Conservation (phyloP, 768 basidiomycete species). For the Collybia mongolica region DNA sequence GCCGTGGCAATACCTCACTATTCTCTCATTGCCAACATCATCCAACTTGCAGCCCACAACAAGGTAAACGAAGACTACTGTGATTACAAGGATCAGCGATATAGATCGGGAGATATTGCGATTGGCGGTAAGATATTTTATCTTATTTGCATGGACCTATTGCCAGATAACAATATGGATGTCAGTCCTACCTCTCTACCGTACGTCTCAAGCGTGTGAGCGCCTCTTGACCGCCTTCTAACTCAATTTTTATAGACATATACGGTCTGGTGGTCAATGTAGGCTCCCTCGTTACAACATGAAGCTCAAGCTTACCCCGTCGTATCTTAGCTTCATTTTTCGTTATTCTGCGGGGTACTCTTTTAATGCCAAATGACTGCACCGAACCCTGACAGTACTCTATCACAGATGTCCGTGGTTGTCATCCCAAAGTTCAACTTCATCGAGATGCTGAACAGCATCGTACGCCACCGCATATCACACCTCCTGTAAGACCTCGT, state of each 20-base stretch:
- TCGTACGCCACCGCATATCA: constrained; percentile 55
- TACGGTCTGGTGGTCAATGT: constrained; percentile 66
- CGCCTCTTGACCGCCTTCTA: neutral
- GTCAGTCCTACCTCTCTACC: constrained; percentile 59
- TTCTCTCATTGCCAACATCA: constrained; percentile 56
- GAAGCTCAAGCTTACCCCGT: neutral
- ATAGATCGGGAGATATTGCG: constrained; percentile 58
- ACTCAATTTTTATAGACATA: constrained; percentile 40
- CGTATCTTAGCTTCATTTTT: constrained; percentile 50
- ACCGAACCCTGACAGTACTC: neutral
- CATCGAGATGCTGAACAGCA: constrained; percentile 56
- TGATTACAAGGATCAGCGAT: constrained; percentile 46
- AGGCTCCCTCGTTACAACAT: constrained; percentile 13
- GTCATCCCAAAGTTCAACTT: constrained; percentile 65
- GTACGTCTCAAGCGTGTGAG: constrained; percentile 31
- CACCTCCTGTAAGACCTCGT: constrained; percentile 10
- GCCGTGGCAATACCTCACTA: constrained; percentile 64
- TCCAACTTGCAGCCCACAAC: constrained; percentile 57
- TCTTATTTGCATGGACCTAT: neutral
- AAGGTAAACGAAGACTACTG: constrained; percentile 45
- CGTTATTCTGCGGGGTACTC: constrained; percentile 53
- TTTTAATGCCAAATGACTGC: no score
- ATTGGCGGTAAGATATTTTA: constrained; percentile 43
- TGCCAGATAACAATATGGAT: neutral
- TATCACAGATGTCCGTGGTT: constrained; percentile 48